phyloP scores from a whole-genome alignment of 768 basidiomycete genomes.

The Calocybe indica region DNA sequence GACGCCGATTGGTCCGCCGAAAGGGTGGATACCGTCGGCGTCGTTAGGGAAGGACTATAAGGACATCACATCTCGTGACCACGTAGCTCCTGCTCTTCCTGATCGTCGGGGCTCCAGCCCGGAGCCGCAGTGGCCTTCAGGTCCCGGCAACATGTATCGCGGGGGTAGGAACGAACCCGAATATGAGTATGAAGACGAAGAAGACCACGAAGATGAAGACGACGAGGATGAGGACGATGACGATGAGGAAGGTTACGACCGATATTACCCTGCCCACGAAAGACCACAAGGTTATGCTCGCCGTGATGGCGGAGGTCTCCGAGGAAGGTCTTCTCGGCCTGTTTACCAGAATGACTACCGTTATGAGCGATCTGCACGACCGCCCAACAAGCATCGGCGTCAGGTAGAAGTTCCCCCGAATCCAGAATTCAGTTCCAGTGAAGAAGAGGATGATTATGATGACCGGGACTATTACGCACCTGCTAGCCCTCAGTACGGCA shows the following conservation, averaged over 20 bases:
- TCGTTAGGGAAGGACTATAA: background rate
- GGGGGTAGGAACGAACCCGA: conserved; percentile 17
- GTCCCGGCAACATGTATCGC: conserved; percentile 1
- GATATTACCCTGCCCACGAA: conserved; percentile 3
- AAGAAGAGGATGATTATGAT: conserved; percentile 13
- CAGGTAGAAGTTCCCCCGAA: background rate
- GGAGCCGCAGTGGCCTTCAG: conserved; percentile 2
- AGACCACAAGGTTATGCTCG: conserved; percentile 1
- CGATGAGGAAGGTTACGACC: conserved; percentile 14
- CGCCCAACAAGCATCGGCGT: background rate
- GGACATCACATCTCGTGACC: background rate
- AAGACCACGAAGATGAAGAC: conserved; percentile 11
- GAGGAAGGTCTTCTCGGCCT: background rate
- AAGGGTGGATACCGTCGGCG: background rate
- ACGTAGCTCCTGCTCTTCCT: background rate
- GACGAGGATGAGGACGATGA: conserved; percentile 12
- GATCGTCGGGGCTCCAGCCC: background rate
- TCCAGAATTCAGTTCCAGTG: background rate
- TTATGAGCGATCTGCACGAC: background rate
- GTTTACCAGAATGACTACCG: background rate
- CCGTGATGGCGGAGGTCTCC: background rate
- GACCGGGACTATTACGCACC: conserved; percentile 11
- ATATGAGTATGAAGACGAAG: conserved; percentile 13
- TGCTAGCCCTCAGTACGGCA: conserved; percentile 37
- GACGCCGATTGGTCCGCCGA: background rate